Evolutionary conservation across 768 basidiomycete genomes (phyloP).

Genomic region (Fibroporia radiculosa): DNA sequence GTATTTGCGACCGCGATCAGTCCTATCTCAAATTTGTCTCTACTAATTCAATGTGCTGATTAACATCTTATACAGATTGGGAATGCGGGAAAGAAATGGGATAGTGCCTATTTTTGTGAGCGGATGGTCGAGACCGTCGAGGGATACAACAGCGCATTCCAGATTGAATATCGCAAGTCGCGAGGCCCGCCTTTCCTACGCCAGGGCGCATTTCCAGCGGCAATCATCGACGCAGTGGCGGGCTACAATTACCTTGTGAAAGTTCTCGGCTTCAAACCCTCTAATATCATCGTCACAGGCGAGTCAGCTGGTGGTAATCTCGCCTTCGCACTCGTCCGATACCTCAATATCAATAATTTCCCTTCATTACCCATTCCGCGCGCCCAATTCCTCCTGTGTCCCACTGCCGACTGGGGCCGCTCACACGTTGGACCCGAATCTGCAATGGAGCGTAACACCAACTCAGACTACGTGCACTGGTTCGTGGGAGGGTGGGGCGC

Average conservation of each 20-base stretch:
- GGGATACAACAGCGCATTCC: conserved; percentile 22
- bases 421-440: conserved; percentile 26
- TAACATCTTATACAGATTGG: too few relatives aligned
- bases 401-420: conserved; percentile 43
- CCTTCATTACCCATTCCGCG: neutral
- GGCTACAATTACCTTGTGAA: conserved; percentile 45
- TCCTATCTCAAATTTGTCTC: too few relatives aligned
- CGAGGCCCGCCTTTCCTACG: conserved; percentile 18
- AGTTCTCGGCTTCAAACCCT: conserved; percentile 31
- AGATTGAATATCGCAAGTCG: conserved; percentile 44
- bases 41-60: too few relatives aligned
- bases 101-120: too few relatives aligned
- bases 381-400: conserved; percentile 39
- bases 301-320: conserved; percentile 52
- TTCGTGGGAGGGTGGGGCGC: conserved; percentile 23
- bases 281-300: conserved; percentile 39
- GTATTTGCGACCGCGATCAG: too few relatives aligned
- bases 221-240: conserved; percentile 15
- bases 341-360: conserved; percentile 19
- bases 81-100: too few relatives aligned
- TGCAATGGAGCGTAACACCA: conserved; percentile 22
- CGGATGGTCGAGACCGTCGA: too few relatives aligned
- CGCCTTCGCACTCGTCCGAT: conserved; percentile 31
- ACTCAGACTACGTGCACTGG: conserved; percentile 15
- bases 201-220: conserved; percentile 41